phyloP scores from a whole-genome alignment of 2,329 filamentous ascomycete species.

The Trichoderma hamatum region DNA sequence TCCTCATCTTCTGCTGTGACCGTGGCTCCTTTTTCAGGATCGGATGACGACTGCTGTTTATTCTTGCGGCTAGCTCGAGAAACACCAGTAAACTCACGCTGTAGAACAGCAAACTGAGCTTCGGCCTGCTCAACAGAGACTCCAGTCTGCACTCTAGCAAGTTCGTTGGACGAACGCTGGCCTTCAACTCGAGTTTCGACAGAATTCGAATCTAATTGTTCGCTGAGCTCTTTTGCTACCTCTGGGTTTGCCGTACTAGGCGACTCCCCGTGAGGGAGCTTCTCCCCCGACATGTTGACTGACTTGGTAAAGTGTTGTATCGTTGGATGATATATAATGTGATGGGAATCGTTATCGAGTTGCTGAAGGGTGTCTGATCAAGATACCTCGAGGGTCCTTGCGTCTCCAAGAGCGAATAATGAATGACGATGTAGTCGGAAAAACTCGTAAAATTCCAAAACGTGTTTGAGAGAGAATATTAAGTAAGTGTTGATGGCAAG shows the following conservation, averaged over 20 bases:
- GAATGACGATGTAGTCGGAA: background rate
- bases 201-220: constrained; percentile 36
- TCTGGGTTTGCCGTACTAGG: constrained; percentile 9
- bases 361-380: background rate
- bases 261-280: constrained; percentile 15
- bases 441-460: background rate
- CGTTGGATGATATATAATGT: background rate
- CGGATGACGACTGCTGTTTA: constrained; percentile 38
- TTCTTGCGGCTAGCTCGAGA: constrained; percentile 53
- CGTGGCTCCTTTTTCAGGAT: constrained; percentile 61
- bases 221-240: constrained; percentile 2
- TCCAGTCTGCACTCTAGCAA: constrained; percentile 39
- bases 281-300: constrained; percentile 18
- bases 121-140: constrained; percentile 70
- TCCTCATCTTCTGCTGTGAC: constrained; percentile 46
- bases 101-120: constrained; percentile 70
- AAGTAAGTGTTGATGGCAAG: background rate
- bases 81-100: constrained; percentile 60
- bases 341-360: background rate
- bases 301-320: background rate
- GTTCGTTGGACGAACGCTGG: constrained; percentile 31
- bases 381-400: constrained; percentile 5
- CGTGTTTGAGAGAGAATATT: background rate
- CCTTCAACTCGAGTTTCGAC: constrained; percentile 31
- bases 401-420: background rate